phyloP scores from a whole-genome alignment of 2,329 filamentous ascomycete species.

The Chrysosporium keratinophilum region DNA sequence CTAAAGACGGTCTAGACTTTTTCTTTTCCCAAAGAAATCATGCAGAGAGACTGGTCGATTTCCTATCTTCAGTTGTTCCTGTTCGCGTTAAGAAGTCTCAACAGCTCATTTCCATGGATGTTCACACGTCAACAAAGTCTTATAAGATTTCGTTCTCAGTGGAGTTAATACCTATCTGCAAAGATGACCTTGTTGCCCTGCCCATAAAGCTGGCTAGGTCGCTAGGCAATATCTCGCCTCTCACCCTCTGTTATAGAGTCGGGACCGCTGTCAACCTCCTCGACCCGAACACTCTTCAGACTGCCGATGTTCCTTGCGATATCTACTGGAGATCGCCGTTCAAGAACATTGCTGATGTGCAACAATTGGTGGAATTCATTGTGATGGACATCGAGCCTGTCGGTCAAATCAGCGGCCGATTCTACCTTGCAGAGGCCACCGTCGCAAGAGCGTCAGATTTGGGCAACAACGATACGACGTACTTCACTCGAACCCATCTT shows the following conservation, averaged over 20 bases:
- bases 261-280: slow-evolving; percentile 83
- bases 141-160: slow-evolving; percentile 93
- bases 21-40: slow-evolving; percentile 85
- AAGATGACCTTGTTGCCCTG: slow-evolving; percentile 90
- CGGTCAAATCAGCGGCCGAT: slow-evolving; percentile 66
- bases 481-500: slow-evolving; percentile 82
- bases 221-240: slow-evolving; percentile 75
- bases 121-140: slow-evolving; percentile 78
- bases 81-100: slow-evolving; percentile 74
- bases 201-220: slow-evolving; percentile 81
- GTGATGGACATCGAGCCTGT: slow-evolving; percentile 86
- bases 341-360: slow-evolving; percentile 67
- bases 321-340: slow-evolving; percentile 92
- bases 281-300: slow-evolving; percentile 84
- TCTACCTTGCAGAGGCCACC: slow-evolving; percentile 74
- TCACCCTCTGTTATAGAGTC: slow-evolving; percentile 76
- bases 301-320: slow-evolving; percentile 67
- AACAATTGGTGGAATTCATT: slow-evolving; percentile 81
- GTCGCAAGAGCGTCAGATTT: slow-evolving; percentile 80
- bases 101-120: slow-evolving; percentile 86
- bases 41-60: slow-evolving; percentile 85
- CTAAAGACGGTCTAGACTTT: slow-evolving; percentile 91
- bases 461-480: slow-evolving; percentile 74
- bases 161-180: slow-evolving; percentile 88
- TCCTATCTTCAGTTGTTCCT: slow-evolving; percentile 71